Conservation (phyloP, 257 asterid genomes). For the Knoxia roxburghii region DNA sequence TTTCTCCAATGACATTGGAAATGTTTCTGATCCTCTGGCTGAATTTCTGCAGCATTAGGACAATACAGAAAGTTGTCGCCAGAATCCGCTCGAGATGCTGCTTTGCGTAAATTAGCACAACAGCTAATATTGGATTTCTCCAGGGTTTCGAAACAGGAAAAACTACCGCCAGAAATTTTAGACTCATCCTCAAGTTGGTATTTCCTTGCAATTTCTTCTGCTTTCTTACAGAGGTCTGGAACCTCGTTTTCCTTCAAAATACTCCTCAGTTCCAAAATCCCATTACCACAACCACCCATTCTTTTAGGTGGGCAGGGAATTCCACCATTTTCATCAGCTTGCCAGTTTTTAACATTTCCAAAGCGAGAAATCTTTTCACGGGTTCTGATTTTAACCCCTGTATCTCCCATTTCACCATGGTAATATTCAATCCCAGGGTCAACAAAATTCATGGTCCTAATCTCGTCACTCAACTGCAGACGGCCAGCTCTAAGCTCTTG, state of each 20-base stretch:
- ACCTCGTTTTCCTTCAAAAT: constrained; percentile 31
- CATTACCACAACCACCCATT: constrained; percentile 57
- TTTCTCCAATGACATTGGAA: constrained; percentile 66
- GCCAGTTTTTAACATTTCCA: constrained; percentile 36
- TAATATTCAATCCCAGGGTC: constrained; percentile 31
- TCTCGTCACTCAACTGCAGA: constrained; percentile 37
- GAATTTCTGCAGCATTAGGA: constrained; percentile 56
- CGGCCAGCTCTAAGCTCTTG: constrained; percentile 61
- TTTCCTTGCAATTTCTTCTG: constrained; percentile 31
- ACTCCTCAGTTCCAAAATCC: constrained; percentile 43
- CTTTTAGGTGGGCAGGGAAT: constrained; percentile 49
- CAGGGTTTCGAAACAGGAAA: constrained; percentile 32
- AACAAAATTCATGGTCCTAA: constrained; percentile 20
- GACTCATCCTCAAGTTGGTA: constrained; percentile 16
- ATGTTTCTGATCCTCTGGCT: constrained; percentile 49
- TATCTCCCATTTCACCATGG: constrained; percentile 34
- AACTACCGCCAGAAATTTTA: constrained; percentile 17
- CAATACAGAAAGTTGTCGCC: constrained; percentile 61
- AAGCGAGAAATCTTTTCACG: constrained; percentile 4
- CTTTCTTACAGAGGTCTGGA: constrained; percentile 39
- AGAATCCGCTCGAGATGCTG: constrained; percentile 53
- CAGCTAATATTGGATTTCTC: constrained; percentile 17
- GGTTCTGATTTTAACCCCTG: neutral
- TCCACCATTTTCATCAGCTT: constrained; percentile 36
- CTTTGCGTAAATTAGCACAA: constrained; percentile 34